Evolutionary conservation across 345 rosid genomes (phyloP), one percentile per base, ranked within the genome.

Genomic region (Raphanus raphanistrum): DNA sequence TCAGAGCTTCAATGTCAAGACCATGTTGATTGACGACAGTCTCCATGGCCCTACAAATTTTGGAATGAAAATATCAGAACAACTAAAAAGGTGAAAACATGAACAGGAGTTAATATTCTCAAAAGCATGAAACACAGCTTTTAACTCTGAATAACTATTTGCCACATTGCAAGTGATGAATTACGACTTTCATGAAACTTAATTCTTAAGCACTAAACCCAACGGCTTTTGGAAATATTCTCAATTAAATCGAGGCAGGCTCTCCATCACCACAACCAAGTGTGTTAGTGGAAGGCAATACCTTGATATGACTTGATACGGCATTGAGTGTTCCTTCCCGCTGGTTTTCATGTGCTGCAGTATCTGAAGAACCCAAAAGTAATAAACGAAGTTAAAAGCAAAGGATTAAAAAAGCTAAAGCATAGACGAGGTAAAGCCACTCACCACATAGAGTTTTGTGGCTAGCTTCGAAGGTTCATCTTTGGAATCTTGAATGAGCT

Each of bases 231-330:
- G 15, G 3, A 59, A 75, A 57, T 12, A 2, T 55, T 57, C 21
- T 43, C 21, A 38, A 66, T 57, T 28, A 38, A 13, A 68, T 68
- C 35, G 15, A n/a, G 62, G 43, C 61, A 76, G 11, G 27, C 43
- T 48, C 6, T n/a, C 55, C 15, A 48, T 48, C 55, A 48, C 7
- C 55, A 48, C 1, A 62, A 27, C 52, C 52, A 6, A 68, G 66
- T 36, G 55, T 27, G 6, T 48, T 25, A 33, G 68, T 31, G 62
- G 31, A 28, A 68, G 69, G 31, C 10, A 66, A 54, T 82, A 95
- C 99, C 98, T 93, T 7, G 99, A 96, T 84, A 96, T 96, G 71
- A 96, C 99, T 88, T 96, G 99, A 80, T 90, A 96, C 0, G 99
- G 99, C 99, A 96, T 93, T 4, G 99, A 91, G 80, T 93, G 90